Percentiles rank a stretch among this genome's conserved stretches.
Conservation (phyloP, 495 filamentous ascomycete genomes). For the Oidiodendron maius region DNA sequence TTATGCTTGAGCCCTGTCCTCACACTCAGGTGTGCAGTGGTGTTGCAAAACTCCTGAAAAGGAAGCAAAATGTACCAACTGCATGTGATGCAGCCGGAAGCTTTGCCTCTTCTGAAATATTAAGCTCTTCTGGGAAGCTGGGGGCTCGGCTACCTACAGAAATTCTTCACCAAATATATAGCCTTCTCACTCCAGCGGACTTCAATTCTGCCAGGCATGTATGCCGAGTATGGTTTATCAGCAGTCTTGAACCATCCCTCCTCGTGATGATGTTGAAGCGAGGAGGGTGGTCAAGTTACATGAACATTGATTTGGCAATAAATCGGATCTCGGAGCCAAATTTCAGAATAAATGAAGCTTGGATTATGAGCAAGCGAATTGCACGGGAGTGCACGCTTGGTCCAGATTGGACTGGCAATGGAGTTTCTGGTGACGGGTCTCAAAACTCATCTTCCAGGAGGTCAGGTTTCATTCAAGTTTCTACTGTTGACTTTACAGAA, state of each 20-base stretch:
- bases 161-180: conserved; percentile 55
- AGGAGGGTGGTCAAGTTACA: conserved; percentile 51
- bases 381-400: conserved; percentile 56
- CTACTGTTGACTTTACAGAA: conserved; percentile 28
- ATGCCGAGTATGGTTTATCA: conserved; percentile 61
- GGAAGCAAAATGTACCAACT: neutral
- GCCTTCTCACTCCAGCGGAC: conserved; percentile 48
- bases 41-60: conserved; percentile 15
- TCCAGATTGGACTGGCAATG: conserved; percentile 41
- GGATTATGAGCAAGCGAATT: conserved; percentile 54
- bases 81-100: neutral
- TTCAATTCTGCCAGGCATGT: conserved; percentile 62
- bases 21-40: conserved; percentile 9
- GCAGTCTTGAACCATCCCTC: conserved; percentile 49
- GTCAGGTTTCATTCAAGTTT: conserved; percentile 15
- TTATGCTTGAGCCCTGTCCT: conserved; percentile 21
- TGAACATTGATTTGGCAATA: conserved; percentile 34
- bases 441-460: conserved; percentile 13
- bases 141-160: conserved; percentile 46
- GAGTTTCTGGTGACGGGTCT: conserved; percentile 21
- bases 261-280: conserved; percentile 48
- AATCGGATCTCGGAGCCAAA: conserved; percentile 18
- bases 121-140: conserved; percentile 9
- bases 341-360: conserved; percentile 34
- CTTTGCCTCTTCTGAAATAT: neutral